phyloP scores from a whole-genome alignment of 2,329 filamentous ascomycete species.

The Alternaria panax region DNA sequence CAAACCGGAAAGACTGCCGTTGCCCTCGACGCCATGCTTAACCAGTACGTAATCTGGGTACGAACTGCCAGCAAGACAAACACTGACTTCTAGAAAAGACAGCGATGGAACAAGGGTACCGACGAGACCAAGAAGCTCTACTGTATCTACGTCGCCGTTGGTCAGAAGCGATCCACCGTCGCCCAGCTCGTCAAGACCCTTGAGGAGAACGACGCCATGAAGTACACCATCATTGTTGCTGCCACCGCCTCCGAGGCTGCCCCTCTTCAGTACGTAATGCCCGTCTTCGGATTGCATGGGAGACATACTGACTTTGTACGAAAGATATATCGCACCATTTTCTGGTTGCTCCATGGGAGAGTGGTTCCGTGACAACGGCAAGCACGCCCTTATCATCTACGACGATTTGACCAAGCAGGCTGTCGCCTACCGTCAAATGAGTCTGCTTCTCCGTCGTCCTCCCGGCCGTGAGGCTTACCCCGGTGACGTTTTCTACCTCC shows the following conservation, averaged over 20 bases:
- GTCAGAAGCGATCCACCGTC: slow-evolving; percentile 99
- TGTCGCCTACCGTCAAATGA: slow-evolving; percentile 98
- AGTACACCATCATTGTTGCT: slow-evolving; percentile 92
- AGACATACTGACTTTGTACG: background rate
- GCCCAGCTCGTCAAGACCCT: slow-evolving; percentile 99
- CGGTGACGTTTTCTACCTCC: slow-evolving; percentile 68
- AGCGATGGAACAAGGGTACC: slow-evolving; percentile 80
- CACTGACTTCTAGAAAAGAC: background rate
- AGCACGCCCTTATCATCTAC: slow-evolving; percentile 88
- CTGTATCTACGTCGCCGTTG: slow-evolving; percentile 98
- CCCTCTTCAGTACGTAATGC: slow-evolving; percentile 86
- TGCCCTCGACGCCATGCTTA: slow-evolving; percentile 95
- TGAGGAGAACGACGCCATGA: slow-evolving; percentile 99
- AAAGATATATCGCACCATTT: slow-evolving; percentile 79
- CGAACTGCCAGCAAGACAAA: background rate
- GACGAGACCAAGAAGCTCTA: slow-evolving; percentile 99
- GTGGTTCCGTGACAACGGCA: slow-evolving; percentile 79
- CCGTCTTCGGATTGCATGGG: slow-evolving; percentile 43
- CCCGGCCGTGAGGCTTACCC: slow-evolving; percentile 99
- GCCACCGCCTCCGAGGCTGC: slow-evolving; percentile 97
- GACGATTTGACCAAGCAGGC: slow-evolving; percentile 99
- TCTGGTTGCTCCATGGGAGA: slow-evolving; percentile 46
- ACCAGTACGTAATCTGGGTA: slow-evolving; percentile 76
- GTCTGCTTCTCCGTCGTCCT: slow-evolving; percentile 90
- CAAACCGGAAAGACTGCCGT: slow-evolving; percentile 99